These are phyloP conservation scores for Botrytis cinerea DNA, from an alignment of 2,329 filamentous ascomycete genomes.

Conservation along the genomic window DNA sequence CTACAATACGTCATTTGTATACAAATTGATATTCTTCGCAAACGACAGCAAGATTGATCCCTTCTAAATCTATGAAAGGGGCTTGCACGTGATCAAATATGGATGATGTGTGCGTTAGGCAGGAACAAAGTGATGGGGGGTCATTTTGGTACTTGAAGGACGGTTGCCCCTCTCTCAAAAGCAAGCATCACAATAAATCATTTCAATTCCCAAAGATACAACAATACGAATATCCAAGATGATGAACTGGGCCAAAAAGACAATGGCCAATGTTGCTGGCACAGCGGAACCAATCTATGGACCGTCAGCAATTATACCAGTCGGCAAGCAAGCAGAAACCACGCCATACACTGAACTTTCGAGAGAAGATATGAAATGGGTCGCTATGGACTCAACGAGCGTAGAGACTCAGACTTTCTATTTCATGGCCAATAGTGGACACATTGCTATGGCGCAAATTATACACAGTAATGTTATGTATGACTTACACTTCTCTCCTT, in stretches of 20 bases:
- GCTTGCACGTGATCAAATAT: conserved; percentile 9
- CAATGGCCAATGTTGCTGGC: conserved; percentile 83
- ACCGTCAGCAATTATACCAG: conserved; percentile 80
- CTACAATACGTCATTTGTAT: conserved; percentile 15
- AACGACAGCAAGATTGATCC: conserved; percentile 16
- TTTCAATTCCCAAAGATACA: background rate
- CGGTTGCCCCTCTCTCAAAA: background rate
- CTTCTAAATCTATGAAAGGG: conserved; percentile 1
- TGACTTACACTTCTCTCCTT: conserved; percentile 40
- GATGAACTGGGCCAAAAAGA: conserved; percentile 95
- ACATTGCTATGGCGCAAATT: conserved; percentile 79
- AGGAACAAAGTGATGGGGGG: conserved; percentile 24
- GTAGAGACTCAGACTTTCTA: conserved; percentile 98
- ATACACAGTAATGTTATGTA: conserved; percentile 98
- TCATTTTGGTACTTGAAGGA: conserved; percentile 15
- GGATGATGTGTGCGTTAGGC: background rate
- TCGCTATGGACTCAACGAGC: conserved; percentile 75
- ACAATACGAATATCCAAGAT: conserved; percentile 51
- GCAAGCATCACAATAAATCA: conserved; percentile 19
- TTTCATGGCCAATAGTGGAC: conserved; percentile 75
- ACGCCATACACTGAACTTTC: conserved; percentile 79
- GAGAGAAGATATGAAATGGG: conserved; percentile 81
- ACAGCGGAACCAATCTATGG: conserved; percentile 97
- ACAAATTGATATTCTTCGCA: conserved; percentile 10
- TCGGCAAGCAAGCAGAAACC: conserved; percentile 76